These are phyloP conservation scores for Letharia columbiana DNA, from an alignment of 495 filamentous ascomycete species.

Conservation along the genomic window DNA sequence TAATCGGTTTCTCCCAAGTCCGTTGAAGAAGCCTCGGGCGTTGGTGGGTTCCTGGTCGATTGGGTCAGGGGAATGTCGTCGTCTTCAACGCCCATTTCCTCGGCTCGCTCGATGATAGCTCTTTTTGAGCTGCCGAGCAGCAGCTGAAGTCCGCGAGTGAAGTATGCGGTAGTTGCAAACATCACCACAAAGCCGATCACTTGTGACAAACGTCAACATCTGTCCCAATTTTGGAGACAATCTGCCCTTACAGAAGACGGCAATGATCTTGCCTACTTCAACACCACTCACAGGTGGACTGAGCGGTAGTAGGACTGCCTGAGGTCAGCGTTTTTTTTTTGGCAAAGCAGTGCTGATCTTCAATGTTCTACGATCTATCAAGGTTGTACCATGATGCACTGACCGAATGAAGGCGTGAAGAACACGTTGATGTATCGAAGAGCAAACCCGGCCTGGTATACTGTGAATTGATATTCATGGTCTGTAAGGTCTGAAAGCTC, in stretches of 20 bases:
- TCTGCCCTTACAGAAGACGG: slow-evolving; percentile 39
- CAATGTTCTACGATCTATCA: no score
- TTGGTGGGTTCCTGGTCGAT: slow-evolving; percentile 8
- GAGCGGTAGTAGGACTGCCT: slow-evolving; percentile 40
- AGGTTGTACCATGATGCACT: not conserved
- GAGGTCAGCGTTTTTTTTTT: not conserved
- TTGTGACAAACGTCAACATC: slow-evolving; percentile 18
- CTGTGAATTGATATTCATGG: not conserved
- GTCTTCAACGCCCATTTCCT: slow-evolving; percentile 37
- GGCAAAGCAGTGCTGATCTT: no score
- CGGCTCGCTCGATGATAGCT: slow-evolving; percentile 39
- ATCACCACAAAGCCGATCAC: slow-evolving; percentile 45
- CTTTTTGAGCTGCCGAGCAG: slow-evolving; percentile 41
- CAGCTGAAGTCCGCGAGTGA: slow-evolving; percentile 42
- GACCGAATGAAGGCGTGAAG: slow-evolving; percentile 44
- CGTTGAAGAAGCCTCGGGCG: slow-evolving; percentile 9
- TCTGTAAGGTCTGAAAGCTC: slow-evolving; percentile 12
- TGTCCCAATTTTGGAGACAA: not conserved
- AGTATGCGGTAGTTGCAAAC: slow-evolving; percentile 39
- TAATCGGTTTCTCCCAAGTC: not conserved
- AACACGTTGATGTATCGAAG: slow-evolving; percentile 48
- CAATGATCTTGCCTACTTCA: slow-evolving; percentile 47
- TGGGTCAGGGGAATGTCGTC: slow-evolving; percentile 32
- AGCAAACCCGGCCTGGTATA: slow-evolving; percentile 41
- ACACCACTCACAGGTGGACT: slow-evolving; percentile 41